Percentiles rank a stretch among this genome's conserved stretches.
These are phyloP conservation scores for Cyclotella distinguenda DNA, from an alignment of 108 stramenopile genomes.

Conservation along the genomic window DNA sequence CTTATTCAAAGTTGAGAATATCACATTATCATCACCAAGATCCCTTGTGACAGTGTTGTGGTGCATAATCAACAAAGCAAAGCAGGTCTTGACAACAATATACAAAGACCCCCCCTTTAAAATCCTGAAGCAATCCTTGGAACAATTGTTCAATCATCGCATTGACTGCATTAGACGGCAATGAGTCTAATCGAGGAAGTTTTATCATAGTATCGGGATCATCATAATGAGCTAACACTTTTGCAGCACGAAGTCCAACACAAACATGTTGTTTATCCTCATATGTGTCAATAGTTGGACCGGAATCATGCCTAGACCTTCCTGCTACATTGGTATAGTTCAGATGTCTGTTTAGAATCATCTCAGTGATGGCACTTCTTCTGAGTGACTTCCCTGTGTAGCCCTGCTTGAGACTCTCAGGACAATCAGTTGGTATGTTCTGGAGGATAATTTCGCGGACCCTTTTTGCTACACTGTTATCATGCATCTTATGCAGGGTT, in stretches of 20 bases:
- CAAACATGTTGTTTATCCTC: neutral
- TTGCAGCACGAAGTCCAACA: slow-evolving; percentile 2
- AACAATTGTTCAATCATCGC: neutral
- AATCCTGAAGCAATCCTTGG: no score
- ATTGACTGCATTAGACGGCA: neutral
- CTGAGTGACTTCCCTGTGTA: slow-evolving; percentile 2
- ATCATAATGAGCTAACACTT: neutral
- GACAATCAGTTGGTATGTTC: neutral
- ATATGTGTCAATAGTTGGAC: slow-evolving; percentile 6
- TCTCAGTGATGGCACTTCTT: neutral
- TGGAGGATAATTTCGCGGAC: neutral
- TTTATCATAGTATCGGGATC: neutral
- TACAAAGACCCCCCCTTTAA: no score
- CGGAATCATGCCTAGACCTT: slow-evolving; percentile 1
- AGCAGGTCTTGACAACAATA: no score
- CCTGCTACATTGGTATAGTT: neutral
- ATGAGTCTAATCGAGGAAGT: neutral
- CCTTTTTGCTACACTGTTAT: slow-evolving; percentile 5
- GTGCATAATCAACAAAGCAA: no score
- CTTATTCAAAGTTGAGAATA: no score
- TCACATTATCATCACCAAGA: no score
- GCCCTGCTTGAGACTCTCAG: neutral
- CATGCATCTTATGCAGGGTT: slow-evolving; percentile 4
- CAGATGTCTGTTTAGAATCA: neutral
- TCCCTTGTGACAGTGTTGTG: no score